Evolutionary conservation across 768 basidiomycete genomes (phyloP).

Genomic region (Stropharia rugosoannulata): DNA sequence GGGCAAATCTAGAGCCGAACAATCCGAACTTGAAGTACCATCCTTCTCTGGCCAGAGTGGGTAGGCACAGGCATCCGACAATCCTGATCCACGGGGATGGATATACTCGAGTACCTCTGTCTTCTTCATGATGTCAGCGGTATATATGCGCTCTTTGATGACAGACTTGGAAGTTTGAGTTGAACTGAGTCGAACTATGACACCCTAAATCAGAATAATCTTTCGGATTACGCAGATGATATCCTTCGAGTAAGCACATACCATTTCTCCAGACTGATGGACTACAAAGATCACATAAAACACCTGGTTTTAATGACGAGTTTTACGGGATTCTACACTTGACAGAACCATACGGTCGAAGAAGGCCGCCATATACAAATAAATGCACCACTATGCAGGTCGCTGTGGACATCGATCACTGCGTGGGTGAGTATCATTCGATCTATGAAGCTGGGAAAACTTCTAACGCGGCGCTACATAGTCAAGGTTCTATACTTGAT

Average conservation of each 20-base stretch:
- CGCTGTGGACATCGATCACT: no score
- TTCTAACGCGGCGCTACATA: no score
- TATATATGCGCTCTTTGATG: conserved; percentile 32
- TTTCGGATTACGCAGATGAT: conserved; percentile 55
- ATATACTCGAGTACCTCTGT: conserved; percentile 41
- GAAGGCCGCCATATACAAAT: no score
- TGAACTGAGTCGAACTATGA: conserved; percentile 27
- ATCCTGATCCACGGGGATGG: conserved; percentile 48
- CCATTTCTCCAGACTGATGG: no score
- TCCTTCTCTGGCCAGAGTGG: conserved; percentile 49
- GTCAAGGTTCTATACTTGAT: no score
- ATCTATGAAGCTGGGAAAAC: no score
- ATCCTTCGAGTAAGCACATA: neutral
- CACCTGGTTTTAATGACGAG: no score
- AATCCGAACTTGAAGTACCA: conserved; percentile 21
- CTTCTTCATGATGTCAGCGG: conserved; percentile 38
- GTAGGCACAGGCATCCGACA: conserved; percentile 44
- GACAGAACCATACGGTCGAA: no score
- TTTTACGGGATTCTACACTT: no score
- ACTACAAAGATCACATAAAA: no score
- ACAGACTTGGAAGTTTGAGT: conserved; percentile 32
- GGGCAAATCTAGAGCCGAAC: neutral
- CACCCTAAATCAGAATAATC: conserved; percentile 48
- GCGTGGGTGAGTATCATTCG: no score
- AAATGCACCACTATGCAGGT: no score